Evolutionary conservation across 768 basidiomycete species (phyloP).

Genomic region (Mycena belliarum): DNA sequence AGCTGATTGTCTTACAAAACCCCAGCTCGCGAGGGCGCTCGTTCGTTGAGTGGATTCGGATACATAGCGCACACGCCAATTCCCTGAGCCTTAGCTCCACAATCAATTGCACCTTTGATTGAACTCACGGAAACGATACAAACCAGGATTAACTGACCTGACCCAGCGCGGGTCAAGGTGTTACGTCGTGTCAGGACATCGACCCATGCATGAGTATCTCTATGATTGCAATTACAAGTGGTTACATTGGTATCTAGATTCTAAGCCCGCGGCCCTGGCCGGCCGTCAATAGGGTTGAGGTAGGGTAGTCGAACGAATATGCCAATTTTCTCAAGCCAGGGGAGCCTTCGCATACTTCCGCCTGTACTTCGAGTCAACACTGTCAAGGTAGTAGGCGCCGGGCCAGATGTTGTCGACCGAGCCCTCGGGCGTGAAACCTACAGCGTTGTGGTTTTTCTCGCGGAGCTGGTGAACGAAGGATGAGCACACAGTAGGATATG

Average conservation of each 20-base stretch:
- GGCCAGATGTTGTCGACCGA: conserved; percentile 92
- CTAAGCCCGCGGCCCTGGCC: background rate
- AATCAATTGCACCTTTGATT: too few species aligned
- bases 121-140: too few species aligned
- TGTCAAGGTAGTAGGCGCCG: conserved; percentile 89
- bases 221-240: background rate
- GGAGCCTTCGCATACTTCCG: conserved; percentile 67
- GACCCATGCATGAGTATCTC: too few species aligned
- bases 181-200: too few species aligned
- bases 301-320: background rate
- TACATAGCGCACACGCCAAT: too few species aligned
- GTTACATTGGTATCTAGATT: conserved; percentile 10
- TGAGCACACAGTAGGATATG: background rate
- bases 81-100: too few species aligned
- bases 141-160: too few species aligned
- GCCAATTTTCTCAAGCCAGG: background rate
- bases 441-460: conserved; percentile 94
- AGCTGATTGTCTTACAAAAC: too few species aligned
- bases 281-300: background rate
- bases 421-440: conserved; percentile 81
- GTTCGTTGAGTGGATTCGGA: too few species aligned
- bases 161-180: too few species aligned
- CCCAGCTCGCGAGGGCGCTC: too few species aligned
- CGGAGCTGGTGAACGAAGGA: conserved; percentile 62
- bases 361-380: conserved; percentile 88